Base-by-base conservation (phyloP, 768 basidiomycete genomes). In the Termitomyces sp. region DNA sequence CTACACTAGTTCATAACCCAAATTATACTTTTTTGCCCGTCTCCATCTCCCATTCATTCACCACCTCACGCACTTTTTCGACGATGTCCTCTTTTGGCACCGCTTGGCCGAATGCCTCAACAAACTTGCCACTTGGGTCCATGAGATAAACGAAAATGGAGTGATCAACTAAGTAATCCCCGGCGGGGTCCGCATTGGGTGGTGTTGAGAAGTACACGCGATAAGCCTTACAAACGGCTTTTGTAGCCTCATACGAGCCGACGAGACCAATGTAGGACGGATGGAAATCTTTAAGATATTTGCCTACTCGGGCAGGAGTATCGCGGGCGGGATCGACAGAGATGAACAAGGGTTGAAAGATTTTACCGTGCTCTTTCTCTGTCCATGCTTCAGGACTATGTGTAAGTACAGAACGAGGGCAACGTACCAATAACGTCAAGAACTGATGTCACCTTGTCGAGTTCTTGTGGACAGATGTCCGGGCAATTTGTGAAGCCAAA, bases 401-500 rank as follows among this genome's bases (percentile, higher is more conserved):
- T 9, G 16, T 20, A 36, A 54, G 39, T n/a, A 32, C 22, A 22
- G 33, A 11, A 39, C 57, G 9, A 15, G n/a, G 12, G n/a, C 4
- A 40, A 60, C 90, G 63, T 65, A 93, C 94, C 89, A 57, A 93
- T 78, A 52, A 79, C 74, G 36, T 89, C 81, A 46, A 98, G 79
- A 18, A 95, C 87, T 0, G 75, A 80, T 13, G 90, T 87, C 78
- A 98, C 86, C 79, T 98, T 98, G 79, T 99, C 97, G 33, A 99
- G 81, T 76, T 98, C 96, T 58, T 96, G 92, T 1, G 97, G 97
- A 71, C 97, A 99, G 57, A 99, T 98, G 74, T 99, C 97, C 7
- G 97, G 96, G 75, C 97, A 99, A 74, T 99, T 96, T 35, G 96
- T 96, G 79, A 98, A 99, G n/a, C 97, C 97, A 75, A 99, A 99